Percentiles rank a stretch among this genome's conserved stretches.
phyloP scores from a whole-genome alignment of 192 early-diverging fungal genomes.

The Geranomyces michiganensis region DNA sequence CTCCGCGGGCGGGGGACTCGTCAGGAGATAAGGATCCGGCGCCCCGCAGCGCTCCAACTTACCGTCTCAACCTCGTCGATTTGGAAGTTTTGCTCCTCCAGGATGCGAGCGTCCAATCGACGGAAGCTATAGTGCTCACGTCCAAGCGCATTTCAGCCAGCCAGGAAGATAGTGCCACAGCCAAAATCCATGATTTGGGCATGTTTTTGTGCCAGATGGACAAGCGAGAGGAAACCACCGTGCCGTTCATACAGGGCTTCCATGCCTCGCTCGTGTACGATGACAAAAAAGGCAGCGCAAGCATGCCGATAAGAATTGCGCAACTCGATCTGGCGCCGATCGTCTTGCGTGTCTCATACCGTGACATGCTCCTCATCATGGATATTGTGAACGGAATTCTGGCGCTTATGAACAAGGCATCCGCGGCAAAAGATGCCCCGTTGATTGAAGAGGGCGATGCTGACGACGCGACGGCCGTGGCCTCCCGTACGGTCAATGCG shows the following conservation, averaged over 20 bases:
- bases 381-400: conserved; percentile 65
- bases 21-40: background rate
- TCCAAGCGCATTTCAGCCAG: conserved; percentile 78
- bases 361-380: conserved; percentile 79
- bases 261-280: conserved; percentile 82
- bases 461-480: background rate
- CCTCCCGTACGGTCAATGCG: background rate
- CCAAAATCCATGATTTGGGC: conserved; percentile 79
- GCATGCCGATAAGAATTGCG: conserved; percentile 39
- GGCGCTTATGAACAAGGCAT: background rate
- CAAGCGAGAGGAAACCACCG: conserved; percentile 71
- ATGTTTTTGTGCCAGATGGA: conserved; percentile 93
- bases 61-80: conserved; percentile 75
- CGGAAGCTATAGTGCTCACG: conserved; percentile 89
- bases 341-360: conserved; percentile 82
- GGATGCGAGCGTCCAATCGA: conserved; percentile 64
- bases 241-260: conserved; percentile 91
- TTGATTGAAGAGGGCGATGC: background rate
- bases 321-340: conserved; percentile 77
- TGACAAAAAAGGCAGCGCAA: conserved; percentile 62
- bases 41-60: conserved; percentile 49
- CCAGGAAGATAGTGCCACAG: conserved; percentile 74
- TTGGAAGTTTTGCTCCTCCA: conserved; percentile 87
- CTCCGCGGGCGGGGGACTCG: background rate
- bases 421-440: background rate